Base-by-base conservation (phyloP, 371 early-diverging fungal species). In the Parasitella parasitica region DNA sequence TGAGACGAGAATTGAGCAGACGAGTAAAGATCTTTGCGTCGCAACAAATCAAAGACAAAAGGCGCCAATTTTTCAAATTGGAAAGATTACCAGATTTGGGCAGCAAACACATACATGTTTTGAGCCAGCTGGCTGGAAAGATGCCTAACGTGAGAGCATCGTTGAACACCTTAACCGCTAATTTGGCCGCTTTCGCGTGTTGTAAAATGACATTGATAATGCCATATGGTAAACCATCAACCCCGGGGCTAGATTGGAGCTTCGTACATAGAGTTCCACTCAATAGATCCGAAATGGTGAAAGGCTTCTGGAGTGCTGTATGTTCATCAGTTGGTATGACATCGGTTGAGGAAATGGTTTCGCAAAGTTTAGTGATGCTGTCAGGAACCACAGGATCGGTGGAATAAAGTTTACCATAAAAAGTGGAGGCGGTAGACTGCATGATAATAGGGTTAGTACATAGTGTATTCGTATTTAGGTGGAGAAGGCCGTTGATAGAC, bases 151-250 rank as follows among this genome's bases (percentile, higher is more conserved):
- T n/a, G n/a, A n/a, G n/a, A n/a, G 34, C 34, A 34, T 34, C 34
- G 9, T 34, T 34, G 34, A 38, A 54, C 7, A 54, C 20, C n/a
- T 4, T 28, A n/a, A 32, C 13, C 13, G 51, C 32, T 6, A 51
- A 16, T 51, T n/a, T 5, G 5, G 5, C 28, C 16, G 51, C 32
- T 3, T 1, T 32, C 28, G 1, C 32, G 15, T 52, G 61, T 1
- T 27, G 27, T 7, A 63, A 39, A 22, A 56, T 6, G 5, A 49
- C 1, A 15, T 16, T 9, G 13, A 57, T 7, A 1, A 63, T 18
- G 22, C 39, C 41, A 20, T 63, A 63, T 4, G 58, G 54, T 1
- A 62, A 4, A 15, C 56, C 56, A 28, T 62, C 56, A 24, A 55
- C 18, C 11, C 63, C 56, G 12, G 63, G 55, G 30, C 63, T 62